Base-by-base conservation (phyloP, 306 rosid species). In the Adenanthera pavonina region DNA sequence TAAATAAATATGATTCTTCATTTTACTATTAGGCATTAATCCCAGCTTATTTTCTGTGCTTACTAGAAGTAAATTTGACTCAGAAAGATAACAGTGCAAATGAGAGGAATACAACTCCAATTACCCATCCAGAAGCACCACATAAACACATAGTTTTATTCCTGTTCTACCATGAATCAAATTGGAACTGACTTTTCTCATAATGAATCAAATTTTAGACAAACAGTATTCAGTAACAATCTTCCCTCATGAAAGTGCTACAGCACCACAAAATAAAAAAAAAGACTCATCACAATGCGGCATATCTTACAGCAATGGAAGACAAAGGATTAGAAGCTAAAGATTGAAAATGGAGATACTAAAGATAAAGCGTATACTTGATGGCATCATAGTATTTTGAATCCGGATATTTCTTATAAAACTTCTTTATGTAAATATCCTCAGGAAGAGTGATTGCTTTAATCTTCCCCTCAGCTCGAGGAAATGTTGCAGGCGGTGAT, bases 401-500 rank as follows among this genome's bases (percentile, higher is more conserved):
- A 19, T 95, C 97, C 1, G 97, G 99, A 81, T 90, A 82, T 82
- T 85, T 95, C 61, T 86, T 75, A 72, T 89, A 91, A 85, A 93
- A 95, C 64, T 82, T 92, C 25, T 90, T 92, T 57, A 93, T 80
- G 82, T 89, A 93, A 44, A 78, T 85, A 82, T 93, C 99, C 89
- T 95, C 98, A 8, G 97, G 99, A 69, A 95, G 92, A 71, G 79
- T 87, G 84, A 95, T 95, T 59, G 81, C 80, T 81, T 83, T 85
- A 35, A 95, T 86, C 85, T 90, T 88, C 3, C 83, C 96, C 75
- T 80, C 90, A 36, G 84, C 82, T 51, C 87, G 89, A 68, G 95
- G 97, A 85, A 95, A 95, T 44, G 89, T 86, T 38, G 95, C 87
- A 54, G 99, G 99, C 9, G 97, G 98, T 20, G 96, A 85, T 76